phyloP scores from a whole-genome alignment of 2,329 filamentous ascomycete genomes.

The Helicocarpus griseus region DNA sequence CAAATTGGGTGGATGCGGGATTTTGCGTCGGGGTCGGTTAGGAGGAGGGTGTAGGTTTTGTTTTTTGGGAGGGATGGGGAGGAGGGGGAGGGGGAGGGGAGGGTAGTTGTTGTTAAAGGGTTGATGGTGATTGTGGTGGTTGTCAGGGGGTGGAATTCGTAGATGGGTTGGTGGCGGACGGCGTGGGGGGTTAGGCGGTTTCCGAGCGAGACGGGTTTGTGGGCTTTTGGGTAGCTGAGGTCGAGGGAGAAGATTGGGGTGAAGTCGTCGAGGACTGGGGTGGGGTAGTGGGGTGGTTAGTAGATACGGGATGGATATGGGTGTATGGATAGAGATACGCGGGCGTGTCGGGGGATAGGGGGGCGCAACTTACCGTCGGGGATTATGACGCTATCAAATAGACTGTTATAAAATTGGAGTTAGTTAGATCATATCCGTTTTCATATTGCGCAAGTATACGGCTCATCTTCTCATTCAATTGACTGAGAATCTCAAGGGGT shows the following conservation, averaged over 20 bases:
- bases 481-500: not conserved
- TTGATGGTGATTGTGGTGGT: no score
- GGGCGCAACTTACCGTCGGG: conserved; percentile 7
- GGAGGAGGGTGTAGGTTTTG: conserved; percentile 37
- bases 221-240: conserved; percentile 37
- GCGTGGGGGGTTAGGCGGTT: conserved; percentile 42
- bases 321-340: not conserved
- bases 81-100: conserved; percentile 17
- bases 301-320: not conserved
- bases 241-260: conserved; percentile 43
- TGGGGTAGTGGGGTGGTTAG: not conserved
- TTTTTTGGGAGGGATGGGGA: conserved; percentile 11
- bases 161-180: conserved; percentile 32
- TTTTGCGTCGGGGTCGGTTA: conserved; percentile 52
- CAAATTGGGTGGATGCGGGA: conserved; percentile 44
- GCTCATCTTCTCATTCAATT: no score
- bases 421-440: not conserved
- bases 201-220: conserved; percentile 41
- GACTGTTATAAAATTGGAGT: not conserved
- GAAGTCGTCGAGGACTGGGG: conserved; percentile 50
- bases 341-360: not conserved
- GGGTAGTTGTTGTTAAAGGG: no score
- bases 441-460: no score
- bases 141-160: conserved; percentile 31
- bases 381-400: conserved; percentile 7